These are phyloP conservation scores for Protea cynaroides DNA, from an alignment of 164 flowering plant species.

Conservation along the genomic window DNA sequence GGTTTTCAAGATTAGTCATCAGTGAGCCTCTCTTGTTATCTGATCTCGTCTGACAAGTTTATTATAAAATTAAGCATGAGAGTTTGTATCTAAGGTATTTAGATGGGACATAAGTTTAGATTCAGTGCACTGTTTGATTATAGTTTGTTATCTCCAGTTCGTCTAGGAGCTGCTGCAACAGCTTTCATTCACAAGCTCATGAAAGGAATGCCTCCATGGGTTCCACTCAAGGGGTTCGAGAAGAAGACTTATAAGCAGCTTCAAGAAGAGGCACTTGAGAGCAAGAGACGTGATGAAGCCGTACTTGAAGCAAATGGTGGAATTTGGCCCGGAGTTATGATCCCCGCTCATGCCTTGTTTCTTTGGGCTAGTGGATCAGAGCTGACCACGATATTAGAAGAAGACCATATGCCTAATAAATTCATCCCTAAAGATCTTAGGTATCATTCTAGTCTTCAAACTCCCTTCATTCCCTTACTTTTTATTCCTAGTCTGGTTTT, in stretches of 20 bases:
- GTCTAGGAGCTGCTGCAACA: slow-evolving; percentile 84
- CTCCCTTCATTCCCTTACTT: background rate
- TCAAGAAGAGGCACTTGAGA: slow-evolving; percentile 87
- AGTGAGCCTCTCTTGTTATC: background rate
- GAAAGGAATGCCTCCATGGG: slow-evolving; percentile 94
- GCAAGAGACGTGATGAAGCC: slow-evolving; percentile 80
- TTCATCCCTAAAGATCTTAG: slow-evolving; percentile 84
- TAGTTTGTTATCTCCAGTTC: slow-evolving; percentile 43
- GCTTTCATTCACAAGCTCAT: slow-evolving; percentile 68
- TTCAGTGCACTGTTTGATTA: background rate
- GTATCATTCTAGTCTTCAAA: slow-evolving; percentile 22
- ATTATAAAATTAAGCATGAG: background rate
- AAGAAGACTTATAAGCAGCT: slow-evolving; percentile 75
- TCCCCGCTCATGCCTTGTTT: slow-evolving; percentile 84
- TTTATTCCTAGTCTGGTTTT: background rate
- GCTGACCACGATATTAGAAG: slow-evolving; percentile 62
- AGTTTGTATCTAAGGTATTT: slow-evolving; percentile 5
- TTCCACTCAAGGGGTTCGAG: slow-evolving; percentile 80
- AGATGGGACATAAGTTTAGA: too few species aligned
- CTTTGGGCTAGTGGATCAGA: slow-evolving; percentile 98
- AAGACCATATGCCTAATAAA: slow-evolving; percentile 95
- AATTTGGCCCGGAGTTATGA: slow-evolving; percentile 86
- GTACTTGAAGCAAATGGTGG: slow-evolving; percentile 85
- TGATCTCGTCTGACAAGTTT: slow-evolving; percentile 1
- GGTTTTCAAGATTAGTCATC: background rate